Conservation (phyloP, 1,284 basidiomycete species). For the Trametes hirsuta region DNA sequence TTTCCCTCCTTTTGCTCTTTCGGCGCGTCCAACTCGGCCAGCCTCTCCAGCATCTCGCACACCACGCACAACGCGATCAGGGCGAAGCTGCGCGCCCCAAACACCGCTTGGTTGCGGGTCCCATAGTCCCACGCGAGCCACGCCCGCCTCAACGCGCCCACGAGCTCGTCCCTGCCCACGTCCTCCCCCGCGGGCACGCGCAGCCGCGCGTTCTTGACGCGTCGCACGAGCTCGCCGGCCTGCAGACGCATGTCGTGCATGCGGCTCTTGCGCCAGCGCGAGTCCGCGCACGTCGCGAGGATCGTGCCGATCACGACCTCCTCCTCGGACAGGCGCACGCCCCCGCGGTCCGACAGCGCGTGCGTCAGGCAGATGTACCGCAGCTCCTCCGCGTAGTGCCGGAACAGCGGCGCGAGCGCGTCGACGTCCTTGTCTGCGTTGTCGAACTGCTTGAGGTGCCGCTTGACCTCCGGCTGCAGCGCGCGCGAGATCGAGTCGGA, state of each 20-base stretch:
- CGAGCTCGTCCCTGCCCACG: conserved; percentile 35
- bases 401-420: conserved; percentile 46
- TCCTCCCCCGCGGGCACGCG: conserved; percentile 28
- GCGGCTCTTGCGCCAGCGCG: conserved; percentile 59
- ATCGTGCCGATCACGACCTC: conserved; percentile 77
- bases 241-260: conserved; percentile 67
- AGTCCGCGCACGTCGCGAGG: conserved; percentile 59
- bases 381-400: conserved; percentile 63
- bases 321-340: conserved; percentile 63
- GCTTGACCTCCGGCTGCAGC: conserved; percentile 44
- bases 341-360: conserved; percentile 60
- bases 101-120: conserved; percentile 43
- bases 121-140: conserved; percentile 70
- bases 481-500: conserved; percentile 52
- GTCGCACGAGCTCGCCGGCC: conserved; percentile 51
- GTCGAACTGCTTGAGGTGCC: conserved; percentile 36
- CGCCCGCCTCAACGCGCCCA: conserved; percentile 49
- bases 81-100: conserved; percentile 70
- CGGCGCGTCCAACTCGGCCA: conserved; percentile 26
- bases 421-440: conserved; percentile 35
- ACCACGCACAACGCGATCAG: conserved; percentile 62
- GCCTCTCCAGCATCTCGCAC: conserved; percentile 58
- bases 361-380: conserved; percentile 69
- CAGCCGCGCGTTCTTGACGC: conserved; percentile 50
- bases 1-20: too few relatives aligned